phyloP scores from a whole-genome alignment of 495 filamentous ascomycete genomes.

The Penicillium turbatum region DNA sequence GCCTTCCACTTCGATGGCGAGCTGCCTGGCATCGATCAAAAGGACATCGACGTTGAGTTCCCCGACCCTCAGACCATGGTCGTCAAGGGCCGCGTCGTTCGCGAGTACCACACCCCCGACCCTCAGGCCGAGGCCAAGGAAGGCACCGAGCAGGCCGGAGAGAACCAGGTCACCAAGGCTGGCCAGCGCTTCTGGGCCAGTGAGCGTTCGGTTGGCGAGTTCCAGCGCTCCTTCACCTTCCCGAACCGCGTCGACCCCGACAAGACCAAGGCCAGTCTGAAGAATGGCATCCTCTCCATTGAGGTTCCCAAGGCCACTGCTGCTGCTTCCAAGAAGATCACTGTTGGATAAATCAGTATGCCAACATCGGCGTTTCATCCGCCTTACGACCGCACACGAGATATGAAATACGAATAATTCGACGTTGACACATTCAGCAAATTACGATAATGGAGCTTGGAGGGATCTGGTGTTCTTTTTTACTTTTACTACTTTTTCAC shows the following conservation, averaged over 20 bases:
- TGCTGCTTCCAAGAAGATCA: constrained; percentile 50
- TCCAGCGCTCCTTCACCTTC: constrained; percentile 80
- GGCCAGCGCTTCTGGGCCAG: constrained; percentile 70
- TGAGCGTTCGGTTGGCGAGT: constrained; percentile 80
- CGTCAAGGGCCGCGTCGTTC: constrained; percentile 61
- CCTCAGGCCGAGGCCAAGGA: constrained; percentile 50
- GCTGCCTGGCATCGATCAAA: constrained; percentile 76
- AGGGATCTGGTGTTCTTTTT: too few species aligned
- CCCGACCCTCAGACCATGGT: constrained; percentile 73
- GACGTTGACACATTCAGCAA: not conserved
- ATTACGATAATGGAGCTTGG: too few species aligned
- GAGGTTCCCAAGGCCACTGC: constrained; percentile 76
- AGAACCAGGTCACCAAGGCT: constrained; percentile 15
- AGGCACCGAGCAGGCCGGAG: constrained; percentile 19
- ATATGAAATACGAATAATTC: not conserved
- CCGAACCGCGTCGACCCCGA: constrained; percentile 73
- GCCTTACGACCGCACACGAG: constrained; percentile 1
- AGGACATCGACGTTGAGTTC: constrained; percentile 82
- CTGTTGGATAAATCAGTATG: constrained; percentile 48
- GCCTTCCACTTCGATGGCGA: constrained; percentile 86
- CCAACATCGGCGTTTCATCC: not conserved
- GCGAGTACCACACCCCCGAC: constrained; percentile 44
- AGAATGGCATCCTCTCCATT: constrained; percentile 73
- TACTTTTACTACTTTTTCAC: too few species aligned
- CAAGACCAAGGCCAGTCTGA: constrained; percentile 67